phyloP scores from a whole-genome alignment of 139 green algal species.

The Ostreobium quekettii region DNA sequence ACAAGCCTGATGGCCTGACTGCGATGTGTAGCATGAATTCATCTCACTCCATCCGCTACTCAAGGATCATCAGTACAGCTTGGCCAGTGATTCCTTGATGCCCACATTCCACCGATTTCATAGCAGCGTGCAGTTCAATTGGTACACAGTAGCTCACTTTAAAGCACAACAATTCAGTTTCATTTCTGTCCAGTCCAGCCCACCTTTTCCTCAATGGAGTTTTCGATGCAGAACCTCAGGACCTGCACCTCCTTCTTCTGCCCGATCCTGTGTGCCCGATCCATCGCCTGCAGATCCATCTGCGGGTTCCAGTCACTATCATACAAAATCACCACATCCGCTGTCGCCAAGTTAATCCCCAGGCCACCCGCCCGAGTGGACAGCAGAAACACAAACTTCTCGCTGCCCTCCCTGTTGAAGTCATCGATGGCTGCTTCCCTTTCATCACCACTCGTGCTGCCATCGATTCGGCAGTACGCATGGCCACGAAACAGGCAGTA shows the following conservation, averaged over 20 bases:
- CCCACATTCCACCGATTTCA: too few relatives aligned
- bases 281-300: slow-evolving; percentile 98
- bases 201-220: slow-evolving; percentile 98
- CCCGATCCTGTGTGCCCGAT: slow-evolving; percentile 87
- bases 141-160: too few relatives aligned
- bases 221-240: slow-evolving; percentile 95
- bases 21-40: too few relatives aligned
- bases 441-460: slow-evolving; percentile 91
- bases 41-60: too few relatives aligned
- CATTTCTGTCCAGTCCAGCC: too few relatives aligned
- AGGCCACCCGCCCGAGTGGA: slow-evolving; percentile 87
- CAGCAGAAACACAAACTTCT: slow-evolving; percentile 93
- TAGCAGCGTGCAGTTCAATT: too few relatives aligned
- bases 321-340: slow-evolving; percentile 96
- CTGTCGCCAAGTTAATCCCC: slow-evolving; percentile 90
- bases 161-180: too few relatives aligned
- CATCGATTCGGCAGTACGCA: slow-evolving; percentile 93
- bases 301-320: slow-evolving; percentile 98
- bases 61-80: too few relatives aligned
- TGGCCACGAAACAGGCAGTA: slow-evolving; percentile 94
- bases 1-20: too few relatives aligned
- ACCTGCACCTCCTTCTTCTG: slow-evolving; percentile 90
- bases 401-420: slow-evolving; percentile 25
- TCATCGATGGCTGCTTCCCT: slow-evolving; percentile 78
- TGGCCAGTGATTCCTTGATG: too few relatives aligned